These are phyloP conservation scores for Colletotrichum sp. DNA, from an alignment of 2,329 filamentous ascomycete genomes.

Conservation along the genomic window DNA sequence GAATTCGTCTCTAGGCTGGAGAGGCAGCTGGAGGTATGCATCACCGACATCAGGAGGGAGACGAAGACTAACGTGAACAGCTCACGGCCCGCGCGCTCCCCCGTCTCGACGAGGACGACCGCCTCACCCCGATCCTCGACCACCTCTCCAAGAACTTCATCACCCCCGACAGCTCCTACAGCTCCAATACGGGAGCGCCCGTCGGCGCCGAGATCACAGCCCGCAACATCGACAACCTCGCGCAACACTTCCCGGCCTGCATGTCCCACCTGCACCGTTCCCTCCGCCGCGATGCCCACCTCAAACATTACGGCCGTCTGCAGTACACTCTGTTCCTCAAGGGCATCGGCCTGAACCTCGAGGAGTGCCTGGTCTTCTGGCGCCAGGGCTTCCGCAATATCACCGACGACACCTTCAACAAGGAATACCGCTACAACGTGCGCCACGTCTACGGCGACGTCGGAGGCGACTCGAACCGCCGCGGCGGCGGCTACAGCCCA, in stretches of 20 bases:
- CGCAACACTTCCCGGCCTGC: conserved; percentile 86
- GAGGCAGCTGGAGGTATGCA: conserved; percentile 68
- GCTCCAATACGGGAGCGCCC: conserved; percentile 64
- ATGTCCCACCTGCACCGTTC: conserved; percentile 92
- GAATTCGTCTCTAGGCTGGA: conserved; percentile 86
- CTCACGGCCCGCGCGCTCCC: conserved; percentile 90
- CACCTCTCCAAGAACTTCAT: conserved; percentile 96
- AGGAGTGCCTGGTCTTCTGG: conserved; percentile 94
- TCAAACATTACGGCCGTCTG: conserved; percentile 91
- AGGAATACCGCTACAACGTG: conserved; percentile 96
- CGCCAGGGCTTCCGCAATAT: conserved; percentile 83
- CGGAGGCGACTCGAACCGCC: conserved; percentile 86
- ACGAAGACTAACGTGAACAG: conserved; percentile 41
- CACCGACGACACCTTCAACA: conserved; percentile 94
- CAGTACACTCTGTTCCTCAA: conserved; percentile 98
- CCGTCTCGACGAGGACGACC: conserved; percentile 93
- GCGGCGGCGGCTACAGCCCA: conserved; percentile 86
- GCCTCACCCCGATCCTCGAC: conserved; percentile 71
- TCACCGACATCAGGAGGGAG: background rate
- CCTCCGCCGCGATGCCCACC: conserved; percentile 83
- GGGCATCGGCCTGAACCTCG: conserved; percentile 89
- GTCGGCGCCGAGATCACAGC: conserved; percentile 78
- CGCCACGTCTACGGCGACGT: conserved; percentile 96
- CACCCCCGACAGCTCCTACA: conserved; percentile 85
- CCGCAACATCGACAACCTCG: conserved; percentile 78